phyloP scores from a whole-genome alignment of 805 yeast species.

The Candida methanosorbosa region DNA sequence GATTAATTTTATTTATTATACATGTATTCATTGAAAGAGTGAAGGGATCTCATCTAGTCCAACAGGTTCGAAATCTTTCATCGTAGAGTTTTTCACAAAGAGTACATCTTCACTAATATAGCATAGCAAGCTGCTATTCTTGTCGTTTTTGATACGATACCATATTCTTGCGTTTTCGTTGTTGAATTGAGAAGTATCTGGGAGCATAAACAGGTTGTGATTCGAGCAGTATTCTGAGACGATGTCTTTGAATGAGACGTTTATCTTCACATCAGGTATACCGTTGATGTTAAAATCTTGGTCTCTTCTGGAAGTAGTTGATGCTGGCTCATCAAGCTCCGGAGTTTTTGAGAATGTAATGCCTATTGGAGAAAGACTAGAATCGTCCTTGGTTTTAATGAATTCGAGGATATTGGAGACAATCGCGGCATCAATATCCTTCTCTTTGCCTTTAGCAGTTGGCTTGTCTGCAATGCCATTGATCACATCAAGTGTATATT shows the following conservation, averaged over 20 bases:
- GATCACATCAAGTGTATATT: too few relatives aligned
- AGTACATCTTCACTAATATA: constrained; percentile 62
- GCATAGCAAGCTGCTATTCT: constrained; percentile 21
- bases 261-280: constrained; percentile 24
- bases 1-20: too few relatives aligned
- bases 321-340: too few relatives aligned
- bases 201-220: constrained; percentile 35
- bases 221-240: constrained; percentile 51
- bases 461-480: too few relatives aligned
- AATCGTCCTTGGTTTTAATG: too few relatives aligned
- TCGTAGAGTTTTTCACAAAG: constrained; percentile 29
- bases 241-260: constrained; percentile 53
- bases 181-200: constrained; percentile 22
- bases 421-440: too few relatives aligned
- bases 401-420: too few relatives aligned
- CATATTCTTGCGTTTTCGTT: not conserved
- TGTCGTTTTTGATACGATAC: not conserved
- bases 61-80: constrained; percentile 33
- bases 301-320: too few relatives aligned
- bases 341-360: too few relatives aligned
- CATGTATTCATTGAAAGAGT: too few relatives aligned
- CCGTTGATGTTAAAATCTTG: constrained; percentile 19
- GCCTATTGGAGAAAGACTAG: too few relatives aligned
- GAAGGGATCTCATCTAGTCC: constrained; percentile 26
- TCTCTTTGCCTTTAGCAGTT: too few relatives aligned